phyloP scores from a whole-genome alignment of 192 early-diverging fungal species.

The Rhizophagus prolifer region DNA sequence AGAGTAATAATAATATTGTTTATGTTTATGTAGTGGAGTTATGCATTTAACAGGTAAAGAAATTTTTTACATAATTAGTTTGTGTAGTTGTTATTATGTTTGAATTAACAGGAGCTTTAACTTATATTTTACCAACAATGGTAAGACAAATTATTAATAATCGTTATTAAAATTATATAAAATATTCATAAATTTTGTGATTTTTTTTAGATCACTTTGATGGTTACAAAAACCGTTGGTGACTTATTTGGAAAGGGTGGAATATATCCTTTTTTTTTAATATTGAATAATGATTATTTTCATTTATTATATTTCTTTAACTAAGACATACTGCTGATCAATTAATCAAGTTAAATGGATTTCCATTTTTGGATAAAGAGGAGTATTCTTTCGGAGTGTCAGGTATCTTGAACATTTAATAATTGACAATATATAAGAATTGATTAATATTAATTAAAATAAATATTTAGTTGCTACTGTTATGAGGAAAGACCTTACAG shows the following conservation, averaged over 20 bases:
- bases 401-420: constrained; percentile 26
- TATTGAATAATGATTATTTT: neutral
- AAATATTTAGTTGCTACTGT: constrained; percentile 46
- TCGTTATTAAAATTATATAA: neutral
- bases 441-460: neutral
- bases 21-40: constrained; percentile 29
- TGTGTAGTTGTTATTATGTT: constrained; percentile 97
- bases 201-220: constrained; percentile 60
- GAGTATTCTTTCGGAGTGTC: constrained; percentile 63
- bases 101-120: constrained; percentile 93
- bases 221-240: constrained; percentile 74
- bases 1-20: neutral
- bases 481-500: constrained; percentile 57
- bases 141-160: neutral
- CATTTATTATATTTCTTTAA: constrained; percentile 10
- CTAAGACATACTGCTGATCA: constrained; percentile 54
- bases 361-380: constrained; percentile 76
- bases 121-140: constrained; percentile 80
- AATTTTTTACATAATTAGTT: constrained; percentile 45
- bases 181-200: neutral
- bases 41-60: constrained; percentile 39
- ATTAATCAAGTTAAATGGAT: constrained; percentile 73
- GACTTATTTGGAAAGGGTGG: constrained; percentile 74
- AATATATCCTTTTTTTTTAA: constrained; percentile 43
- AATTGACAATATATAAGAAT: constrained; percentile 1